Conservation (phyloP, 768 basidiomycete genomes). For the Wakefieldia striispora region DNA sequence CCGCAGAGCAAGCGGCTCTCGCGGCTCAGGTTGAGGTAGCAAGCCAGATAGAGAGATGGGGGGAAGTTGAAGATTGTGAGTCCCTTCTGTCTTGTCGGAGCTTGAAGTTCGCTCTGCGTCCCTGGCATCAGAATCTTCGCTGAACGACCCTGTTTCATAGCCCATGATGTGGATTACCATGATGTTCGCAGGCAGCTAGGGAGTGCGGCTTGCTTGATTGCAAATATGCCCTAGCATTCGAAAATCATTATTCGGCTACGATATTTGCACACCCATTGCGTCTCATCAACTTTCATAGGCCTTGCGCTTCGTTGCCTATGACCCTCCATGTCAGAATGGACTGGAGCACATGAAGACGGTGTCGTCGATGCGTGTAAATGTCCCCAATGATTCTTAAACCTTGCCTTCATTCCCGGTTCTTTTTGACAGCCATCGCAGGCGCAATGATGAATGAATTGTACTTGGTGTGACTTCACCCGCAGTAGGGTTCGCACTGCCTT, state of each 20-base stretch:
- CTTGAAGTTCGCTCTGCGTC: constrained; percentile 2
- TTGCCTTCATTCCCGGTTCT: constrained; percentile 2
- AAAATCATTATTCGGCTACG: constrained; percentile 3
- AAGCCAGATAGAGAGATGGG: constrained; percentile 96
- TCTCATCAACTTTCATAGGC: constrained; percentile 1
- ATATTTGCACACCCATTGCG: constrained; percentile 5
- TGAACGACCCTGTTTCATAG: constrained; percentile 42
- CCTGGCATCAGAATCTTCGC: background rate
- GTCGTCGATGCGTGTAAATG: constrained; percentile 17
- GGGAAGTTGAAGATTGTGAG: constrained; percentile 99
- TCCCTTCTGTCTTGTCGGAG: constrained; percentile 12
- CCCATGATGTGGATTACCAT: constrained; percentile 97
- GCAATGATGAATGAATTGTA: constrained; percentile 1
- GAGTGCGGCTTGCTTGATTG: constrained; percentile 67
- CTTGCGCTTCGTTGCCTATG: constrained; percentile 3
- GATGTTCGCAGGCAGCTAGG: constrained; percentile 87
- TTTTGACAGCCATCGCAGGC: constrained; percentile 12
- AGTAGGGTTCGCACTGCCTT: constrained; percentile 6
- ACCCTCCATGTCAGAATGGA: constrained; percentile 10
- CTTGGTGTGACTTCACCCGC: background rate
- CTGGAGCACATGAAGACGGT: constrained; percentile 10
- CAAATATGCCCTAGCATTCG: constrained; percentile 27
- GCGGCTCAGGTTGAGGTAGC: constrained; percentile 91
- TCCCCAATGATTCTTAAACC: constrained; percentile 16
- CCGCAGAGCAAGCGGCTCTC: constrained; percentile 79